Evolutionary conservation across 2,329 filamentous ascomycete species (phyloP), one percentile per base, ranked within the genome.

Genomic region (Penicillium rolfsii): DNA sequence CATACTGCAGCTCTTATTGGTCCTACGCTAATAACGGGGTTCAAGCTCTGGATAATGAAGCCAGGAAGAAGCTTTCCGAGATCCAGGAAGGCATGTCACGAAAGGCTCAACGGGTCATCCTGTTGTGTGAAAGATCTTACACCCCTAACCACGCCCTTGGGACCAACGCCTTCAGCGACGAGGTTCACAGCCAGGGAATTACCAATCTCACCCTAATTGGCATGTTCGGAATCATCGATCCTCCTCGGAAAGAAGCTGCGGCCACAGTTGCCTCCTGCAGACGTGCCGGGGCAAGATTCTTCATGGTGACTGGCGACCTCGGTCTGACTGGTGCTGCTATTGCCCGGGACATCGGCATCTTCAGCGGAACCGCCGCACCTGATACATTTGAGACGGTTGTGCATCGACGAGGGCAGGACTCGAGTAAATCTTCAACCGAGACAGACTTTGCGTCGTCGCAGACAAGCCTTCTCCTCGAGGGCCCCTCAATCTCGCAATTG

Each of bases 221-320:
- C 7, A 76, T 89, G 55, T 83, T 87, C 49, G 87, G 87, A 66
- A 88, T 89, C 67, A 85, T 87, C 68, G 87, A 89, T 73, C 87
- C 87, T 41, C 83, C 89, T 4, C 81, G 87, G 55, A 76, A 80
- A 3, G 85, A 85, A 61, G 87, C 89, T 38, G 79, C 81, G 19
- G 82, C 85, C 40, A 86, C 87, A 46, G 87, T 89, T 28, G 79
- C 78, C 57, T 82, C 82, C 66, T 88, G 87, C 60, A 83, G 86
- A 63, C 80, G 81, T 43, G 87, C 87, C 24, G 87, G 87, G 55
- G 85, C 89, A 28, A 79, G 83, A 46, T 85, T 88, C 38, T 84
- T 85, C 59, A 88, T 88, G 85, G 85, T 88, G 38, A 88, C 86
- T n/a, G 86, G 86, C 59, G 86, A 89, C 72, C 89, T 88, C 67